Evolutionary conservation across 139 green algal species (phyloP).

Genomic region (Gonium pectorale): DNA sequence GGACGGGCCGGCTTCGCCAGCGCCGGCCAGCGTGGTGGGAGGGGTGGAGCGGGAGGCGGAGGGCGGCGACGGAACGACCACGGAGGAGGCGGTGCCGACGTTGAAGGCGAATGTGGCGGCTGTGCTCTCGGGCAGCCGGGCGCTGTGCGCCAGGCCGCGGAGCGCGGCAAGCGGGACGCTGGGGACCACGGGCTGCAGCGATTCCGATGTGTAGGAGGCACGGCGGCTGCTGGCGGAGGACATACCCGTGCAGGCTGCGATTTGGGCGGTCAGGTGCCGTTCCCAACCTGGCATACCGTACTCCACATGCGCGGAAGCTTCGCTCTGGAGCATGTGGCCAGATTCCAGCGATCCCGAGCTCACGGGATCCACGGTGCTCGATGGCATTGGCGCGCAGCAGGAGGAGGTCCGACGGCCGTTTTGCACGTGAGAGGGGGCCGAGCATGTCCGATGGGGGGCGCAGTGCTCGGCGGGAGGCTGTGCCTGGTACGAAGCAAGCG

Average conservation of each 20-base stretch:
- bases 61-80: too few relatives aligned
- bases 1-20: too few relatives aligned
- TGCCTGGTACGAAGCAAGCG: too few relatives aligned
- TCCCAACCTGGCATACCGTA: conserved; percentile 37
- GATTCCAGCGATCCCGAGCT: neutral
- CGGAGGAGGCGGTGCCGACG: too few relatives aligned
- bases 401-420: neutral
- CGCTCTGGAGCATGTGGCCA: neutral
- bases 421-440: conserved; percentile 1
- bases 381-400: conserved; percentile 10
- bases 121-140: too few relatives aligned
- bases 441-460: neutral
- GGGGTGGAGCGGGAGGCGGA: too few relatives aligned
- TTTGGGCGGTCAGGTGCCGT: conserved; percentile 14
- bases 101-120: too few relatives aligned
- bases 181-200: too few relatives aligned
- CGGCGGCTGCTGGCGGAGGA: neutral
- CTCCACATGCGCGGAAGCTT: neutral
- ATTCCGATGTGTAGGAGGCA: neutral
- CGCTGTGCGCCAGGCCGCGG: too few relatives aligned
- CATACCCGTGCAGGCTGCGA: conserved; percentile 23
- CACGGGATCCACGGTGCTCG: neutral
- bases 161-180: too few relatives aligned
- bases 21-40: too few relatives aligned
- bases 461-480: too few relatives aligned